Evolutionary conservation across 257 asterid species (phyloP).

Genomic region (Solanum appendiculatum): DNA sequence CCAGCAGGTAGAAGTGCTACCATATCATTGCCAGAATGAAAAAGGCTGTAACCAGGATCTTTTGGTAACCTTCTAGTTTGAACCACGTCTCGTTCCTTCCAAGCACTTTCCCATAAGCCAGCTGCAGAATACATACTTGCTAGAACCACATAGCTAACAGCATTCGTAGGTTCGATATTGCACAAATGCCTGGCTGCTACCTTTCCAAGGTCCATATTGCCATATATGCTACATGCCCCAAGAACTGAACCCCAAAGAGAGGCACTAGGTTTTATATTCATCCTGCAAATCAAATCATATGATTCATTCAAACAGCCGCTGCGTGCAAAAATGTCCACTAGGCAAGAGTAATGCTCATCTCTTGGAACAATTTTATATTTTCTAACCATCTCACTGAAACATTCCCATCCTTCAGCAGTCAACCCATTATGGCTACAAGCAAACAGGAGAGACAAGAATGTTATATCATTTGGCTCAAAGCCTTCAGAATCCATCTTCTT

Average conservation of each 20-base stretch:
- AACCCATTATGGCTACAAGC: constrained; percentile 52
- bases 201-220: constrained; percentile 21
- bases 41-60: constrained; percentile 25
- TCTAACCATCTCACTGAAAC: constrained; percentile 26
- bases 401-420: constrained; percentile 32
- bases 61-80: constrained; percentile 7
- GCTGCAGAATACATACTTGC: constrained; percentile 37
- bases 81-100: constrained; percentile 21
- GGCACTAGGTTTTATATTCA: constrained; percentile 6
- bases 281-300: constrained; percentile 16
- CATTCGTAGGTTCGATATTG: constrained; percentile 18
- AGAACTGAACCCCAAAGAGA: constrained; percentile 36
- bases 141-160: constrained; percentile 26
- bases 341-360: constrained; percentile 36
- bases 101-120: constrained; percentile 30
- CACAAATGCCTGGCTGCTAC: constrained; percentile 19
- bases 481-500: constrained; percentile 34
- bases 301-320: constrained; percentile 34
- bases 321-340: constrained; percentile 45
- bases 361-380: constrained; percentile 25
- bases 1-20: not conserved
- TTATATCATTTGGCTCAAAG: constrained; percentile 38
- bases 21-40: constrained; percentile 1
- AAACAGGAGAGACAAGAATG: constrained; percentile 40
- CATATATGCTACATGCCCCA: constrained; percentile 33